Base-by-base conservation (phyloP, 106 monocot species). In the Xerophyta viscosa region DNA sequence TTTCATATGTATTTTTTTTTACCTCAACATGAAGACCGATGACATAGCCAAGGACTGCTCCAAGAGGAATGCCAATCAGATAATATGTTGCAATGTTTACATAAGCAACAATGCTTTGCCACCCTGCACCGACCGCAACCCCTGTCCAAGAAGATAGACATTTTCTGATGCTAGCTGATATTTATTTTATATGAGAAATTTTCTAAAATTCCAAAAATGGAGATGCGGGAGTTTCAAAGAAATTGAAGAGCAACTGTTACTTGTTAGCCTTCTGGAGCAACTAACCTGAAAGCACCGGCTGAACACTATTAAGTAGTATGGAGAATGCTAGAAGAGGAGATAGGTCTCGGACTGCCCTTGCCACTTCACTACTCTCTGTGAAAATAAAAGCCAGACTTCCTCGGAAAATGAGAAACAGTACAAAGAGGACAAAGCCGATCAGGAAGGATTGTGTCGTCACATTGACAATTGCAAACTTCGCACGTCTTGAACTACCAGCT, bases 51-150 rank as follows among this genome's bases (percentile, higher is more conserved):
- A 74, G 56, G 18, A 67, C 10, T 17, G 61, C 43, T n/a, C 85
- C 86, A 49, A 94, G 70, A 56, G 94, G 94, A 46, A 94, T 75
- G 1, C 94, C 94, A 10, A 88, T 24, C 15, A 88, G 41, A 56
- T 94, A 94, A 43, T 94, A 94, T 46, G 72, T 81, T 29, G 75
- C 41, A 17, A 94, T 29, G 54, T 94, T 88, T 10, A 88, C 84
- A 71, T 84, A 84, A 0, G 88, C 94, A 10, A 94, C 76, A 31
- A 66, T 31, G 15, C 67, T 53, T 52, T 94, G 94, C 94, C 84
- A 76, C 18, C 94, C 94, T 8, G 84, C 74, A 13, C 94, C 94
- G 29, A 84, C 54, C 24, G 88, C 88, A 52, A 94, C 88, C 19
- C 94, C 94, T 94, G 65, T 0, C 37, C 1, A 39, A 39, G 39